These are phyloP conservation scores for Globisporangium acanthophoron DNA, from an alignment of 352 stramenopile genomes.

Conservation along the genomic window DNA sequence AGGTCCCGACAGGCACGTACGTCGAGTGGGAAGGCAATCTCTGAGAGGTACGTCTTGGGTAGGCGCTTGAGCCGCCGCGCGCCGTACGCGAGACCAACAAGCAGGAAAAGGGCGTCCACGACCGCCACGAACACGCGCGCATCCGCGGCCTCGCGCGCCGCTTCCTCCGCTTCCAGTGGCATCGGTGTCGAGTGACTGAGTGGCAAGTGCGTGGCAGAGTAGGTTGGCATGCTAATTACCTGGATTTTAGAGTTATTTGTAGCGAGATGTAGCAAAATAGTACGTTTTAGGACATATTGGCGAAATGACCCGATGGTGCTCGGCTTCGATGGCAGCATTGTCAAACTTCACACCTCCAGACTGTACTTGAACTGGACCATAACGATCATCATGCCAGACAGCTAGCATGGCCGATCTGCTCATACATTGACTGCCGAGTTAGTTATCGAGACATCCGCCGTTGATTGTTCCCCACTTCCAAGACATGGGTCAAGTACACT, in stretches of 20 bases:
- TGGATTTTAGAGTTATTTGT: not conserved
- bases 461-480: no score
- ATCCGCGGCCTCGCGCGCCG: constrained; percentile 7
- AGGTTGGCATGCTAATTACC: not conserved
- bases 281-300: no score
- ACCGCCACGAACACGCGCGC: constrained; percentile 8
- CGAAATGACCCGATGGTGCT: no score
- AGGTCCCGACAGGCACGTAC: constrained; percentile 21
- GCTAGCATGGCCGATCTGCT: no score
- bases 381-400: no score
- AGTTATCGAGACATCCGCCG: no score
- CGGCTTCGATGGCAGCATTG: no score
- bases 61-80: constrained; percentile 42
- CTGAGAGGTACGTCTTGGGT: constrained; percentile 72
- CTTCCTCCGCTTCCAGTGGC: not conserved
- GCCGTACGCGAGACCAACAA: constrained; percentile 47
- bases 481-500: no score
- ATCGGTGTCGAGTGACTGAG: not conserved
- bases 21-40: constrained; percentile 70
- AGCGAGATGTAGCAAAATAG: not conserved
- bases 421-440: no score
- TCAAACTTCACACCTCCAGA: no score
- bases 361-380: no score
- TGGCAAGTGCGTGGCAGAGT: not conserved
- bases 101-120: constrained; percentile 38